Conservation (phyloP, 2,329 filamentous ascomycete genomes). For the Aaosphaeria arxii region DNA sequence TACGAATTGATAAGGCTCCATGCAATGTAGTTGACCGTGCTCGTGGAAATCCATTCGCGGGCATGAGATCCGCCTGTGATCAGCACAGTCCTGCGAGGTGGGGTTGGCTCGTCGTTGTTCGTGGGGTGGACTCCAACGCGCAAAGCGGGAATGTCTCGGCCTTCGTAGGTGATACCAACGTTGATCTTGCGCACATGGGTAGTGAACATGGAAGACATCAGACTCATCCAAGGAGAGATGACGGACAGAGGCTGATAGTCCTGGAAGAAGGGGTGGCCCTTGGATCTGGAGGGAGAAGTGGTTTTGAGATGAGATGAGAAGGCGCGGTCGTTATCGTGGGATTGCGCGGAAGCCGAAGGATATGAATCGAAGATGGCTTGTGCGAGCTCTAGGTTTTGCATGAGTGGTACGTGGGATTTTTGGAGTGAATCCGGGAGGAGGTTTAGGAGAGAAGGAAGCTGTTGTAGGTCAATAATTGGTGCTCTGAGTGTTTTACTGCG, state of each 20-base stretch:
- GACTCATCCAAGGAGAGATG: constrained; percentile 85
- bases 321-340: constrained; percentile 20
- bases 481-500: neutral
- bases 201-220: constrained; percentile 87
- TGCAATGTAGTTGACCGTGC: constrained; percentile 85
- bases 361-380: constrained; percentile 75
- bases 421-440: constrained; percentile 74
- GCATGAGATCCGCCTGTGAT: constrained; percentile 87
- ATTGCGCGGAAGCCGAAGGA: constrained; percentile 46
- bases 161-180: constrained; percentile 85
- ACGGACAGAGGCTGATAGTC: constrained; percentile 88
- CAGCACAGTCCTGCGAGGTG: constrained; percentile 70
- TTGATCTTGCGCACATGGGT: constrained; percentile 70
- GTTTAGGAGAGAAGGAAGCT: constrained; percentile 70
- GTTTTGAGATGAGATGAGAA: constrained; percentile 26
- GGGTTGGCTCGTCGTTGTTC: constrained; percentile 44
- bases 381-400: constrained; percentile 68
- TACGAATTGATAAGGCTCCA: constrained; percentile 85
- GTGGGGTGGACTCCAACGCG: constrained; percentile 65
- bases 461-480: constrained; percentile 1
- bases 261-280: constrained; percentile 73
- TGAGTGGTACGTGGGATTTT: constrained; percentile 68
- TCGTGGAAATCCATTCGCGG: constrained; percentile 93
- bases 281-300: constrained; percentile 38
- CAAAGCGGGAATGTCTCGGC: constrained; percentile 79